These are phyloP conservation scores for Senecio squalidus DNA, from an alignment of 140 eudicot species.

Conservation along the genomic window DNA sequence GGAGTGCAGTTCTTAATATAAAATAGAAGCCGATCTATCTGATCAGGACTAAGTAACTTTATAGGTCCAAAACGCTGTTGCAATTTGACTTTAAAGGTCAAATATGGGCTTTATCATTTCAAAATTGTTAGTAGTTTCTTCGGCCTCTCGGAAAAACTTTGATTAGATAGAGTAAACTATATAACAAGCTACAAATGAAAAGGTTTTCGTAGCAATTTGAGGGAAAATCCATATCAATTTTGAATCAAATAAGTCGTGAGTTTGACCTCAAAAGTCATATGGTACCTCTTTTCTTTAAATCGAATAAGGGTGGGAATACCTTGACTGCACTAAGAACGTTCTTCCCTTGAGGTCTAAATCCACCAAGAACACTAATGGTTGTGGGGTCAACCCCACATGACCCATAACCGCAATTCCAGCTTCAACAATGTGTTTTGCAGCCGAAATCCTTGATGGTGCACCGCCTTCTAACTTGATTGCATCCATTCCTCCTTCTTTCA, in stretches of 20 bases:
- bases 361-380: conserved; percentile 99
- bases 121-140: background rate
- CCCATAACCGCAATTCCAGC: conserved; percentile 98
- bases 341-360: conserved; percentile 96
- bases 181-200: background rate
- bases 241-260: background rate
- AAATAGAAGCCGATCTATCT: background rate
- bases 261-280: conserved; percentile 15
- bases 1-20: background rate
- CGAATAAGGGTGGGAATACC: no score
- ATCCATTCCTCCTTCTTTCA: conserved; percentile 99
- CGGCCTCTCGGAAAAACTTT: background rate
- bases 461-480: conserved; percentile 96
- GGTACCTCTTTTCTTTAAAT: no score
- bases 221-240: background rate
- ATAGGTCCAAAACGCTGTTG: background rate
- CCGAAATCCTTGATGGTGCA: conserved; percentile 86
- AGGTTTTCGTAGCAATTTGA: background rate
- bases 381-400: conserved; percentile 96
- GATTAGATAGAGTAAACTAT: background rate
- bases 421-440: conserved; percentile 91
- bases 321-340: conserved; percentile 77
- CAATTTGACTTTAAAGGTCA: conserved; percentile 3
- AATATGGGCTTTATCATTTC: background rate
- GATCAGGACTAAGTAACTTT: background rate